Base-by-base conservation (phyloP, 768 basidiomycete genomes). In the Hortiboletus campestris region DNA sequence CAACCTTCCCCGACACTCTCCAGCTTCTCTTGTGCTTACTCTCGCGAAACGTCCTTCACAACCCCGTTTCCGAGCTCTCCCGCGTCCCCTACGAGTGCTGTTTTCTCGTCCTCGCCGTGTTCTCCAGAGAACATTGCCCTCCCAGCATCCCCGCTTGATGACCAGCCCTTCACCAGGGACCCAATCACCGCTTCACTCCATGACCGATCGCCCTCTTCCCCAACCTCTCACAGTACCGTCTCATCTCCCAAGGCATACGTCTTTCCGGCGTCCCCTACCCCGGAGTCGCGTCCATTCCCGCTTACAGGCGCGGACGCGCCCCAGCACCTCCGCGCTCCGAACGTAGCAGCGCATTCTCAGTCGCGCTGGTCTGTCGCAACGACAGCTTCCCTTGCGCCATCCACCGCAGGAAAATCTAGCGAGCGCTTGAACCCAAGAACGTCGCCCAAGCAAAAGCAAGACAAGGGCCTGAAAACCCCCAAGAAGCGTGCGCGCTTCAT, bases 401-500 rank as follows among this genome's bases (percentile, higher is more conserved):
- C 64, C 4, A 48, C 48, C 7, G 19, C 54, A 4, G 62, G 57
- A 0, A 70, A 51, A 32, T 35, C 52, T 0, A 43, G 40, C 8
- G 36, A 52, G 0, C 48, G 48, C 9, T 20, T 60, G n/a, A 44
- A 36, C n/a, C 56, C 60, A 3, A 67, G 51, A 34, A 51, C 55
- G 0, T 49, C 63, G 1, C 51, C 61, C 14, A 63, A 50, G 40
- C 49, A 47, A 1, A 71, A 63, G 38, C 71, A 61, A 20, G 49
- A 51, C 22, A 70, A 71, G 53, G 7, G 32, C 6, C 5, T 59
- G 10, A 72, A 71, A 49, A 60, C 63, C 0, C 69, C 69, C 12
- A 65, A 58, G 42, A 73, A 71, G 42, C 69, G 69, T 7, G n/a
- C 67, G 0, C 71, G 71, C 12, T 71, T 71, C 49, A 67, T 72